These are phyloP conservation scores for Orbilia brochopaga DNA, from an alignment of 2,329 filamentous ascomycete genomes.

Conservation along the genomic window DNA sequence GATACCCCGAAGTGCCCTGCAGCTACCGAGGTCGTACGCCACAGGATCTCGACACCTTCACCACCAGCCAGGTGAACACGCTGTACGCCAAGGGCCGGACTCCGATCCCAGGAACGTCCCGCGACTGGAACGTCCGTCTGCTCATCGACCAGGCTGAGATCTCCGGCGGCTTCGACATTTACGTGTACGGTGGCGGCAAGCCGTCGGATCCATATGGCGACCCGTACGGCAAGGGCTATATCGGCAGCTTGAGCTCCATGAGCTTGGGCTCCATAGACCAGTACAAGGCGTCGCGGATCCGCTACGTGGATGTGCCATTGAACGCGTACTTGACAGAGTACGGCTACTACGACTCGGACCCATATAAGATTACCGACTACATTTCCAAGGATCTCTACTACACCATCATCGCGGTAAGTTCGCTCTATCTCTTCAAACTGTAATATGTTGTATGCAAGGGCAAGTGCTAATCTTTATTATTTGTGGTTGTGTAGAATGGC, in stretches of 20 bases:
- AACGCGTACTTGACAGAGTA: constrained; percentile 39
- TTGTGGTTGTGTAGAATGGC: constrained; percentile 36
- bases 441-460: not conserved
- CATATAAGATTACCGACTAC: constrained; percentile 43
- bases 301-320: constrained; percentile 34
- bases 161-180: constrained; percentile 40
- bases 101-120: constrained; percentile 27
- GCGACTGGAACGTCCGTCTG: constrained; percentile 53
- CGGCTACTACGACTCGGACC: constrained; percentile 28
- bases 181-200: constrained; percentile 51
- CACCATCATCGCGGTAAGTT: constrained; percentile 49
- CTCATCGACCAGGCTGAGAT: constrained; percentile 53
- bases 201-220: constrained; percentile 40
- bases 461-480: not conserved
- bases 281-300: constrained; percentile 46
- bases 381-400: constrained; percentile 33
- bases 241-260: constrained; percentile 50
- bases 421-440: not conserved
- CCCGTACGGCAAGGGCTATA: constrained; percentile 44
- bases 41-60: constrained; percentile 45
- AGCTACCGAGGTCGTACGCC: constrained; percentile 22
- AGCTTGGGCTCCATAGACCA: constrained; percentile 23
- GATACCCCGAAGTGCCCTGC: constrained; percentile 50
- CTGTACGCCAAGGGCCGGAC: constrained; percentile 45
- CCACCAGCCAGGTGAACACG: constrained; percentile 49